Base-by-base conservation (phyloP, 352 stramenopile species). In the Phytophthora agathidicida region DNA sequence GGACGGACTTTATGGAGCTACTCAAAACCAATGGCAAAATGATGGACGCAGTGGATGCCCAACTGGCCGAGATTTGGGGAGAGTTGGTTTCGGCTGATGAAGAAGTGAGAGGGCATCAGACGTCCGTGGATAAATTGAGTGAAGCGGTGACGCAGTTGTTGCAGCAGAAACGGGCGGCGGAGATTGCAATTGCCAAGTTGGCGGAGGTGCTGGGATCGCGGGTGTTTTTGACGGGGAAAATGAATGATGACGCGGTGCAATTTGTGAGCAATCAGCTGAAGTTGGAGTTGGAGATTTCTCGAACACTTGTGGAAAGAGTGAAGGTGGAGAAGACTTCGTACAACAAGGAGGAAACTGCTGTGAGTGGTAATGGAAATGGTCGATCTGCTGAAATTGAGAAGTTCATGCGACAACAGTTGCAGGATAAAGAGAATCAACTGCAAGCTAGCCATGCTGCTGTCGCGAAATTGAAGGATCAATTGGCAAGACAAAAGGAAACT, bases 401-500 rank as follows among this genome's bases (percentile, higher is more conserved):
- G 9, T 39, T 59, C 14, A 20, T 73, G 20, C 62, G 48, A 3
- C 64, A 85, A 20, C 73, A 87, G 43, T 23, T 73, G 45, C 41
- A 67, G 38, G 51, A 89, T 64, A 68, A 77, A 14, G 66, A 82
- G 2, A 8, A 54, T 14, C 36, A 61, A 3, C 46, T 77, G 28
- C 32, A 73, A 61, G 50, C 50, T 2, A 74, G 68, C n/a, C 55
- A 57, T 54, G 46, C 41, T 38, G 54, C 49, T 20, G 63, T 83
- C n/a, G 68, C 50, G 1, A 65, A 78, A n/a, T 49, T 91, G 13
- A 68, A 85, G 8, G 39, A 64, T 24, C 58, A 86, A 32, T 61
- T 93, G 14, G 32, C 52, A 0, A 55, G 52, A 9, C 71, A 88
- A 50, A 60, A 89, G 39, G 75, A 89, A 55, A 55, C 65, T n/a